phyloP scores from a whole-genome alignment of 2,329 filamentous ascomycete species.

The Monosporascus sp. region DNA sequence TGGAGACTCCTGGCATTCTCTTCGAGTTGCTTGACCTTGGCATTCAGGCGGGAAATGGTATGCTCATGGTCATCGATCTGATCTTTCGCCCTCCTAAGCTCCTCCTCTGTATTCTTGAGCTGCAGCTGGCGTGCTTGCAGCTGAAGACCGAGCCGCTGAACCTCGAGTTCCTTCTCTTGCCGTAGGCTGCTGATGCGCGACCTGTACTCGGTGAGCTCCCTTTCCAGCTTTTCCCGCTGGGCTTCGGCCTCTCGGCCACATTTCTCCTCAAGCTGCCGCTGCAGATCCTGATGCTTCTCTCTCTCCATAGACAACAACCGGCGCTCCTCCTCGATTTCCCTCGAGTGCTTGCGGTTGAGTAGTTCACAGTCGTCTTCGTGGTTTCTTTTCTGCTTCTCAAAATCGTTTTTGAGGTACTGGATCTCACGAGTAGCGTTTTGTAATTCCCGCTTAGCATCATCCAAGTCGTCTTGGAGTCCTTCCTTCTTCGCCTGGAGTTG shows the following conservation, averaged over 20 bases:
- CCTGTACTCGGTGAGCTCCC: conserved; percentile 63
- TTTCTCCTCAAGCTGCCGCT: conserved; percentile 40
- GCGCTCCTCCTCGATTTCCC: conserved; percentile 43
- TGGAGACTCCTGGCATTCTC: conserved; percentile 5
- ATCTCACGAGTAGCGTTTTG: conserved; percentile 52
- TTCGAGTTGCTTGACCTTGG: conserved; percentile 10
- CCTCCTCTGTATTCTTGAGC: conserved; percentile 42
- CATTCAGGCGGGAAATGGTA: conserved; percentile 4
- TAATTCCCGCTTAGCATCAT: conserved; percentile 58
- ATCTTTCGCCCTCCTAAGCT: conserved; percentile 27
- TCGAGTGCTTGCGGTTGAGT: conserved; percentile 31
- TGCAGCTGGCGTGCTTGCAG: conserved; percentile 52
- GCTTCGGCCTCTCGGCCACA: conserved; percentile 23
- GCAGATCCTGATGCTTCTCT: conserved; percentile 51
- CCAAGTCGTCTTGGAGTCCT: conserved; percentile 59
- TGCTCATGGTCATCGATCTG: conserved; percentile 10
- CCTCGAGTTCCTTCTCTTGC: conserved; percentile 39
- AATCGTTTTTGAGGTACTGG: conserved; percentile 36
- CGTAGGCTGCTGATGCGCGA: conserved; percentile 46
- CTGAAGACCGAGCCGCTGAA: conserved; percentile 33
- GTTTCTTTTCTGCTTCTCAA: conserved; percentile 39
- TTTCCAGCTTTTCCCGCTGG: conserved; percentile 32
- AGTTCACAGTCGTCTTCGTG: conserved; percentile 21
- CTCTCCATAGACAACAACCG: conserved; percentile 29
- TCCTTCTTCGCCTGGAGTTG: conserved; percentile 34